Evolutionary conservation across 2,329 filamentous ascomycete genomes (phyloP), one percentile per base, ranked within the genome.

Genomic region (Botrytis paeoniae): DNA sequence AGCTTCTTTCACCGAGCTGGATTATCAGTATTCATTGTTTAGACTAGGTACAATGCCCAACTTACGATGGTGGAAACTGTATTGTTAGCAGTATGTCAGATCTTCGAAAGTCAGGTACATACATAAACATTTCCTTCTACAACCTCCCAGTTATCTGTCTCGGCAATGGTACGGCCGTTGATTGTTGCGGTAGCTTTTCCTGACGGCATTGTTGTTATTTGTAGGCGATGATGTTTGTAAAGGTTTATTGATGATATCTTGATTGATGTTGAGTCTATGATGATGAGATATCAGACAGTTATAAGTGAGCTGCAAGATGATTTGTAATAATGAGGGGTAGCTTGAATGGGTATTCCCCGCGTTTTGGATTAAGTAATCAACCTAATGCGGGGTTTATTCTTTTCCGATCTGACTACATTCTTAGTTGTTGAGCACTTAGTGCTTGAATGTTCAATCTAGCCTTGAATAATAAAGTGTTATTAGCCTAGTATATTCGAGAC

Each of bases 41-140:
- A 35, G 41, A 41, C 4, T 10, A 4, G 51, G 5, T 54, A n/a
- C 12, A 62, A 57, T 14, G 2, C 29, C 43, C 25, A 60, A 77
- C 79, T 74, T 73, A 82, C 79, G 78, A 77, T 64, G 81, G 81
- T 51, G 81, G 81, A 65, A 82, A 82, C 81, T 82, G 76, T 4
- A 62, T 61, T 54, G 70, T 78, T 41, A 80, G 73, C 54, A 35
- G 61, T 1, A 37, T 22, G 14, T 16, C 29, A 35, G 18, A 32
- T 39, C 25, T 48, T 63, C 32, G 25, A 43, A 73, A 41, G 63
- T 79, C 75, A 78, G n/a, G 73, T 57, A 65, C 77, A 57, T 76
- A 84, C 84, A 77, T 86, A 86, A 75, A 86, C 80, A 76, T 86
- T 86, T 43, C 84, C 84, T 74, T 86, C 85, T 9, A 86, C 84